Conservation (phyloP, 495 filamentous ascomycete genomes). For the Neurospora sp. region DNA sequence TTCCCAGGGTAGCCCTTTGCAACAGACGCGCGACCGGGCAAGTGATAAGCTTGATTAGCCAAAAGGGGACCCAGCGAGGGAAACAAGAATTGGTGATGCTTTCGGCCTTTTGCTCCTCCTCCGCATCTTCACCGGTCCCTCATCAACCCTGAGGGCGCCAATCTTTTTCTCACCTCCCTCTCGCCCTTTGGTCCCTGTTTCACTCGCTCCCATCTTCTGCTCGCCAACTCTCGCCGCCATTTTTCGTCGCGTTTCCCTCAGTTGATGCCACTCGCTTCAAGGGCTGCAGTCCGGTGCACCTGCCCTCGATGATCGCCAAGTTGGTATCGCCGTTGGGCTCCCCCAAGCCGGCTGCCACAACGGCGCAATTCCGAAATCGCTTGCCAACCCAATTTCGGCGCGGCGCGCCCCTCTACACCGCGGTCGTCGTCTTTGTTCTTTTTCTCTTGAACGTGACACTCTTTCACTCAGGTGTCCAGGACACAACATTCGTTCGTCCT, state of each 20-base stretch:
- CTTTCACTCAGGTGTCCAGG: slow-evolving; percentile 18
- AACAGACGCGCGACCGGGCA: not conserved
- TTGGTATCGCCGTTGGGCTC: slow-evolving; percentile 27
- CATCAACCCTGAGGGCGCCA: not conserved
- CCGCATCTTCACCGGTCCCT: not conserved
- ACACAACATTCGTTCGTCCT: slow-evolving; percentile 3
- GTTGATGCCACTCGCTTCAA: slow-evolving; percentile 12
- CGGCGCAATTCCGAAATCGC: slow-evolving; percentile 27
- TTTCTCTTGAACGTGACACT: slow-evolving; percentile 35
- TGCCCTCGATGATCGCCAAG: slow-evolving; percentile 27
- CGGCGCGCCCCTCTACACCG: slow-evolving; percentile 24
- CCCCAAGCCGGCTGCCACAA: slow-evolving; percentile 26
- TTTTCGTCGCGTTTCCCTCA: slow-evolving; percentile 4
- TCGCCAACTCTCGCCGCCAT: not conserved
- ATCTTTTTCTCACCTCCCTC: not conserved
- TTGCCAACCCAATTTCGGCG: slow-evolving; percentile 28
- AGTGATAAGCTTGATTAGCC: not conserved
- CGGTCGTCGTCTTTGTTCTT: slow-evolving; percentile 26
- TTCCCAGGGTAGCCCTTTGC: not conserved
- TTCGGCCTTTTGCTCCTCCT: not conserved
- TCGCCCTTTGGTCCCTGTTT: not conserved
- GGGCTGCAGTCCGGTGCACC: slow-evolving; percentile 1
- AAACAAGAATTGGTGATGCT: not conserved
- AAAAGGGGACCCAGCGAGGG: not conserved
- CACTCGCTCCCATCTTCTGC: not conserved